Base-by-base conservation (phyloP, 345 rosid genomes). In the Salix udensis region DNA sequence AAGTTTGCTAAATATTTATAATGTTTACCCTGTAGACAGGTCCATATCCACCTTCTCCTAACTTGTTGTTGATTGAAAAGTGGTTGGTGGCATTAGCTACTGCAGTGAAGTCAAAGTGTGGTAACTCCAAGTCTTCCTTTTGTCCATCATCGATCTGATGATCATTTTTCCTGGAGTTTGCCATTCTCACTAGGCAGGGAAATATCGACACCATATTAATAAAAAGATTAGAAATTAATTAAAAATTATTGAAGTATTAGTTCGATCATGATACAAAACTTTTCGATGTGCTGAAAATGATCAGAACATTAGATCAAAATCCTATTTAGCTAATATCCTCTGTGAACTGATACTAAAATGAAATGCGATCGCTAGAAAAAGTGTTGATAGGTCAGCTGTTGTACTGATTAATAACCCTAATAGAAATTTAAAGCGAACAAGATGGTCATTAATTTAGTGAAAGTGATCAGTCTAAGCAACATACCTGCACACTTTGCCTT, bases 31-130 rank as follows among this genome's bases (percentile, higher is more conserved):
- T 44, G 48, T 44, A 44, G 4, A 44, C 48, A 44, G 48, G 48
- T 0, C 91, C 88, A 52, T 78, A 85, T 4, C 89, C 89, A 19
- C 91, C 91, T 74, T 88, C 85, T 72, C 88, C 89, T 14, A 86
- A 78, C 79, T 84, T 85, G 7, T 85, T 82, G 72, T 36, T 19
- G 6, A 11, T 2, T 15, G 87, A 86, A 71, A 88, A 88, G 69
- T 80, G 66, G 15, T 75, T n/a, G 26, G 89, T 86, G 44, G 88
- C 89, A 5, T 71, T 58, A 16, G 64, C 65, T 19, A 85, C 52
- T 5, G 78, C 30, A 2, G 60, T 1, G 10, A 76, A 60, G 0
- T 28, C 61, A 42, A 76, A 67, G 0, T 34, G 39, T 2, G 78
- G 68, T 16, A 74, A 28, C 40, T 76, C 79, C 68, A 39, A 1